phyloP scores from a whole-genome alignment of 345 rosid genomes.

The Ceriops zippeliana region DNA sequence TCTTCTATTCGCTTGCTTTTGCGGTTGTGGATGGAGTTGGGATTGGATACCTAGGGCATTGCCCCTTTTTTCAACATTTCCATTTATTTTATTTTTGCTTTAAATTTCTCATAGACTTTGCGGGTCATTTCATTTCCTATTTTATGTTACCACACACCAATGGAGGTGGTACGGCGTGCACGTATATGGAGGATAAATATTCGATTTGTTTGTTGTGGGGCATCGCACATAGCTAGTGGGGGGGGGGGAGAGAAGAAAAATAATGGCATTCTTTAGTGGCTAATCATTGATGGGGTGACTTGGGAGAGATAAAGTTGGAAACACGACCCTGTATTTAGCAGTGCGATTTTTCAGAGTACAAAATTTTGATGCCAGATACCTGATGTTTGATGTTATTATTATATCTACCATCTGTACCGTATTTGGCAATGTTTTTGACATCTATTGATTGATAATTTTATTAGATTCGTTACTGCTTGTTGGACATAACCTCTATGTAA shows the following conservation, averaged over 20 bases:
- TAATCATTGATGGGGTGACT: conserved; percentile 27
- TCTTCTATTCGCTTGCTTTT: too few relatives aligned
- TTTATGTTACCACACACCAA: background rate
- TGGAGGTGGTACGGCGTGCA: conserved; percentile 19
- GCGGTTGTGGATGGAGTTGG: background rate
- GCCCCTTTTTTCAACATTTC: conserved; percentile 7
- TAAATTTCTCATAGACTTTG: background rate
- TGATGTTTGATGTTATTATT: too few relatives aligned
- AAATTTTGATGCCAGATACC: too few relatives aligned
- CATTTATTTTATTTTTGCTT: background rate
- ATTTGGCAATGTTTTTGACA: too few relatives aligned
- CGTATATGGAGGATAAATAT: conserved; percentile 19
- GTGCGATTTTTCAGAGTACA: too few relatives aligned
- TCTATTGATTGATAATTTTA: too few relatives aligned
- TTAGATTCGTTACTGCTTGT: too few relatives aligned
- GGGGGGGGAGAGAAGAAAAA: conserved; percentile 6
- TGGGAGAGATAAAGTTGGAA: too few relatives aligned
- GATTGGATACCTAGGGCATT: conserved; percentile 2
- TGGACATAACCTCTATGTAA: too few relatives aligned
- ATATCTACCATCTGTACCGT: too few relatives aligned
- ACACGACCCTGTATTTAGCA: too few relatives aligned
- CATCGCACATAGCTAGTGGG: background rate
- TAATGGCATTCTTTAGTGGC: conserved; percentile 7
- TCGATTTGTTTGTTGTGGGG: conserved; percentile 13
- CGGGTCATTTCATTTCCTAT: conserved; percentile 1